A percentile compares a stretch with the other conserved stretches of the same genome.
These are phyloP conservation scores for Dittrichia graveolens DNA, from an alignment of 129 eudicot genomes.

Conservation along the genomic window DNA sequence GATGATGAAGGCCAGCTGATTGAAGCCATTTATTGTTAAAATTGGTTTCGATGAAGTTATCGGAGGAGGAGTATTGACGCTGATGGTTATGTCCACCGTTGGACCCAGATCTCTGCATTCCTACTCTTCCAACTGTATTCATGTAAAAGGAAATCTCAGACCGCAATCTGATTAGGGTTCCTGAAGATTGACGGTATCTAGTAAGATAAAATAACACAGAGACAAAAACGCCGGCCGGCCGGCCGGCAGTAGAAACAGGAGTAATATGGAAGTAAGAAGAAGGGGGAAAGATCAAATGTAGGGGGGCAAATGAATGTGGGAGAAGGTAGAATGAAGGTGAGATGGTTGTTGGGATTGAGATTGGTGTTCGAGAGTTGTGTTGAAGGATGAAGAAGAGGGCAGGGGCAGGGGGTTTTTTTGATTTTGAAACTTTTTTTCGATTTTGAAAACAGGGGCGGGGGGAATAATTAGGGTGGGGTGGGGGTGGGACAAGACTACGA, in stretches of 20 bases:
- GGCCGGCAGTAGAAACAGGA: slow-evolving; percentile 13
- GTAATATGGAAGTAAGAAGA: not conserved
- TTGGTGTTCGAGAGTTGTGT: slow-evolving; percentile 27
- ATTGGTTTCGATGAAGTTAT: slow-evolving; percentile 52
- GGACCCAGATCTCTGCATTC: slow-evolving; percentile 60
- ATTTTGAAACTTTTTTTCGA: slow-evolving; percentile 28
- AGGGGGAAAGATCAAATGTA: not conserved
- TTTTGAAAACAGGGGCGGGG: slow-evolving; percentile 36
- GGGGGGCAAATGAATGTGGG: not conserved
- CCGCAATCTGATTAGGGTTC: slow-evolving; percentile 24
- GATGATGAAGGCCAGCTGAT: slow-evolving; percentile 74
- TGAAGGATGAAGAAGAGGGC: not conserved
- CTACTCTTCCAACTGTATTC: slow-evolving; percentile 51
- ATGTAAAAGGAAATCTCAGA: slow-evolving; percentile 31
- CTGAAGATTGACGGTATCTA: slow-evolving; percentile 1
- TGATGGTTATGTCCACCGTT: slow-evolving; percentile 46
- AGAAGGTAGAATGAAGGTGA: slow-evolving; percentile 34
- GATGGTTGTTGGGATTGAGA: slow-evolving; percentile 39
- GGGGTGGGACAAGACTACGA: not conserved
- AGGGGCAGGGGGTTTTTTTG: slow-evolving; percentile 17
- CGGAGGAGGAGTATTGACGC: slow-evolving; percentile 68
- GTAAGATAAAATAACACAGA: slow-evolving; percentile 5
- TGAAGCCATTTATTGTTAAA: slow-evolving; percentile 74
- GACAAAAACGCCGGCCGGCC: slow-evolving; percentile 35
- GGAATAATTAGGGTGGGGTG: slow-evolving; percentile 20